Conservation (phyloP, 768 basidiomycete genomes). For the Mycena latifolia region DNA sequence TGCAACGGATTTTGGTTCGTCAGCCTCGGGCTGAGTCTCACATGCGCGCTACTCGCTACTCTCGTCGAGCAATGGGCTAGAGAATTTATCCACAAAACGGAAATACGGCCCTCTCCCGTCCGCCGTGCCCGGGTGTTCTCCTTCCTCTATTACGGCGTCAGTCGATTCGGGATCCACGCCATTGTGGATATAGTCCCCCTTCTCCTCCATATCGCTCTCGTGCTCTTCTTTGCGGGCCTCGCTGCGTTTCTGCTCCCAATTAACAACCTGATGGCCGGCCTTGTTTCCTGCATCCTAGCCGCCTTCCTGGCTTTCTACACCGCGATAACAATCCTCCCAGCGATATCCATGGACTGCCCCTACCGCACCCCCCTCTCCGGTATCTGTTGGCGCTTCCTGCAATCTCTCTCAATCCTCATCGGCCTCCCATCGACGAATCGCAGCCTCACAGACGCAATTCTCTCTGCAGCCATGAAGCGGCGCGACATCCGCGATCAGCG, state of each 20-base stretch:
- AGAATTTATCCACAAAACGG: conserved; percentile 10
- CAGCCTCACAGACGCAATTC: conserved; percentile 18
- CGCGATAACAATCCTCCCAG: conserved; percentile 11
- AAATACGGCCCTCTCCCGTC: conserved; percentile 1
- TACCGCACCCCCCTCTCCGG: conserved; percentile 22
- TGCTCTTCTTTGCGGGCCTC: too few species aligned
- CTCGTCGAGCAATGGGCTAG: conserved; percentile 14
- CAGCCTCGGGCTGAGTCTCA: conserved; percentile 14
- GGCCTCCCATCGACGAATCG: conserved; percentile 1
- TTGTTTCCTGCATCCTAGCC: neutral
- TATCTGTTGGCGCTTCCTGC: conserved; percentile 19
- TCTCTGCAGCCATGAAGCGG: conserved; percentile 15
- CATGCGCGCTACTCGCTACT: conserved; percentile 10
- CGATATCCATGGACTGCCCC: neutral
- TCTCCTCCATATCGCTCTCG: too few species aligned
- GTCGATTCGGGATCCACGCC: too few species aligned
- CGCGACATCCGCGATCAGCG: conserved; percentile 24
- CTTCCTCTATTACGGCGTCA: conserved; percentile 5
- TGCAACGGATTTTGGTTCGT: conserved; percentile 13
- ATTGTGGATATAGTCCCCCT: too few species aligned
- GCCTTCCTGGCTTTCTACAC: neutral
- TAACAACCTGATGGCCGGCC: neutral
- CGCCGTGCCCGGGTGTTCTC: conserved; percentile 8
- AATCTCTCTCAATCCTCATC: neutral
- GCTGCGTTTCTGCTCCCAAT: conserved; percentile 20